Evolutionary conservation across 345 rosid genomes (phyloP).

Genomic region (Salix caprea): DNA sequence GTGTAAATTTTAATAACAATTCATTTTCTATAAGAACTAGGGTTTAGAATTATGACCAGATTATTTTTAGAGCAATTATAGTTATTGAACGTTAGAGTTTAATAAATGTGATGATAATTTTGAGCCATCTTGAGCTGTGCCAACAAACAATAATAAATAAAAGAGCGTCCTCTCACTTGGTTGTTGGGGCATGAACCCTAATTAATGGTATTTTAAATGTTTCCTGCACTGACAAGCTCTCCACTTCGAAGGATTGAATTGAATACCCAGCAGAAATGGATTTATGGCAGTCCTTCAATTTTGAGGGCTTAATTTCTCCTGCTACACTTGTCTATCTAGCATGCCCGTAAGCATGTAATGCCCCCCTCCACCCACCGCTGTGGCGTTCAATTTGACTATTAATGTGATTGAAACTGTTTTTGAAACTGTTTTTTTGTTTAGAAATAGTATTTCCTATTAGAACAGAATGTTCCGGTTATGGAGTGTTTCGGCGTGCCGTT

Average conservation of each 20-base stretch:
- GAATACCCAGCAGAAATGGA: neutral
- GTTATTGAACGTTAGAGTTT: too few relatives aligned
- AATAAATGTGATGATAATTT: neutral
- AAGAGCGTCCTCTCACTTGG: conserved; percentile 9
- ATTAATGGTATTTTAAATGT: conserved; percentile 24
- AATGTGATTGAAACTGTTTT: too few relatives aligned
- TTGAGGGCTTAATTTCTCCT: neutral
- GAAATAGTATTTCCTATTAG: too few relatives aligned
- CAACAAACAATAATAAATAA: conserved; percentile 22
- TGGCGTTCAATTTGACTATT: neutral
- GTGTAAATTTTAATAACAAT: too few relatives aligned
- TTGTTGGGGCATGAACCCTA: conserved; percentile 28
- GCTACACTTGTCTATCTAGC: neutral
- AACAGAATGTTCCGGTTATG: too few relatives aligned
- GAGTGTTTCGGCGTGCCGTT: too few relatives aligned
- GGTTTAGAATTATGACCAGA: too few relatives aligned
- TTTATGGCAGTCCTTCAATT: neutral
- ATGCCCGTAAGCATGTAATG: neutral
- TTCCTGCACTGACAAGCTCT: conserved; percentile 9
- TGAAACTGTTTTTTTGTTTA: too few relatives aligned
- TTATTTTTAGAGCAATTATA: too few relatives aligned
- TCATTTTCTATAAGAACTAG: too few relatives aligned
- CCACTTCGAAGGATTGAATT: neutral
- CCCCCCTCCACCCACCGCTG: neutral
- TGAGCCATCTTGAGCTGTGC: neutral